Conservation (phyloP, 2,329 filamentous ascomycete genomes). For the Beauveria caledonica region DNA sequence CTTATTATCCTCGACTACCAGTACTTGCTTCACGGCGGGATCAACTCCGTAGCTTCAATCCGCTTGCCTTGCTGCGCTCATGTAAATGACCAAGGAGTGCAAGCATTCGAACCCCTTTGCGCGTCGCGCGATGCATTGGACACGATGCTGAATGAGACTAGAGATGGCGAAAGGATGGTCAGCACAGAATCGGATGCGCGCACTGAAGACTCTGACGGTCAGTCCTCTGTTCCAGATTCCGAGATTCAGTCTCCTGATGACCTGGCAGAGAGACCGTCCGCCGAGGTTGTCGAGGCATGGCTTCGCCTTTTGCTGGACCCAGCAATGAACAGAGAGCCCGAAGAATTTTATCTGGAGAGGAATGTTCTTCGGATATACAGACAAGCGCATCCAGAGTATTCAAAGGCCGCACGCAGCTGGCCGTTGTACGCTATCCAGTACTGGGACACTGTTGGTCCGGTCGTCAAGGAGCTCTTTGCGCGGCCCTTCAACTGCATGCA, state of each 20-base stretch:
- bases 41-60: neutral
- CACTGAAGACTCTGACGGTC: neutral
- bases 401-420: constrained; percentile 22
- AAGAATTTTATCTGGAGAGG: constrained; percentile 21
- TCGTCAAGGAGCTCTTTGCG: constrained; percentile 23
- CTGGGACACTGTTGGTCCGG: constrained; percentile 21
- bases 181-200: neutral
- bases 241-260: neutral
- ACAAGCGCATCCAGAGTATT: constrained; percentile 18
- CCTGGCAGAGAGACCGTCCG: neutral
- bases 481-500: constrained; percentile 26
- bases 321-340: constrained; percentile 18
- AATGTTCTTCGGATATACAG: constrained; percentile 17
- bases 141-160: constrained; percentile 5
- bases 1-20: neutral
- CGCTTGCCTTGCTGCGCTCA: neutral
- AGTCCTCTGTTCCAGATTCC: neutral
- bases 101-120: neutral
- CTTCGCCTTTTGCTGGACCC: constrained; percentile 6
- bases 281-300: constrained; percentile 5
- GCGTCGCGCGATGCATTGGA: neutral
- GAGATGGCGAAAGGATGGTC: neutral
- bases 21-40: neutral
- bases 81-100: neutral
- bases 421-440: constrained; percentile 19